Conservation (phyloP, 441 rosid species). For the Raphanus hybrid region DNA sequence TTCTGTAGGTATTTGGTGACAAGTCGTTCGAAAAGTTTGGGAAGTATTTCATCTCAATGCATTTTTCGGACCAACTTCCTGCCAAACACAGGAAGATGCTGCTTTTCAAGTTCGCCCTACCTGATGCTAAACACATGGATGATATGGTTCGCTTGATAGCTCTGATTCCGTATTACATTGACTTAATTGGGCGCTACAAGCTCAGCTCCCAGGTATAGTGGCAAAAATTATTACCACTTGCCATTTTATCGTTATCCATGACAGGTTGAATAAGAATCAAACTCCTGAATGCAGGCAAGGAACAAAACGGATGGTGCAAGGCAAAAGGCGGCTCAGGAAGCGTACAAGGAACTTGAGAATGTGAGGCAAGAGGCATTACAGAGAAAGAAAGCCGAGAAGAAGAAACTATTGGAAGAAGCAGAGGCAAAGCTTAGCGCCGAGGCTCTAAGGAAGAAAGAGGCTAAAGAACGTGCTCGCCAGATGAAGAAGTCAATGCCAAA, state of each 20-base stretch:
- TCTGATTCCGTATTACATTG: constrained; percentile 90
- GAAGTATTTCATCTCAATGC: constrained; percentile 92
- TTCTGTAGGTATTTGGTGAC: constrained; percentile 91
- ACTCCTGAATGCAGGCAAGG: constrained; percentile 58
- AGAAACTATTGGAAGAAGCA: constrained; percentile 79
- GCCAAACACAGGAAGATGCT: constrained; percentile 82
- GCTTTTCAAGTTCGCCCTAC: constrained; percentile 85
- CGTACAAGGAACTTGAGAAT: constrained; percentile 78
- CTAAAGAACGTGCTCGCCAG: constrained; percentile 88
- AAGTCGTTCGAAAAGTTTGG: constrained; percentile 87
- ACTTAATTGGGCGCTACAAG: constrained; percentile 87
- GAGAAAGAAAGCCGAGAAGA: constrained; percentile 87
- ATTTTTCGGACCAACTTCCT: constrained; percentile 87
- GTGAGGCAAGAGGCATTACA: constrained; percentile 95
- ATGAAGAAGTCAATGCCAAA: constrained; percentile 83
- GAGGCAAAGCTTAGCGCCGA: constrained; percentile 89
- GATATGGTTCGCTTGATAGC: constrained; percentile 85
- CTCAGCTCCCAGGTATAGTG: constrained; percentile 81
- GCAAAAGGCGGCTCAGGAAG: constrained; percentile 83
- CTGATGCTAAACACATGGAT: constrained; percentile 75
- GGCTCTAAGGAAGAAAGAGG: constrained; percentile 83
- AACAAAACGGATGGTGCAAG: constrained; percentile 86
- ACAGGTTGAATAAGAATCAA: neutral
- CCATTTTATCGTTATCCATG: neutral
- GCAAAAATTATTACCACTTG: neutral